Evolutionary conservation across 495 filamentous ascomycete genomes (phyloP).

Genomic region (Podospora pseudocomata): DNA sequence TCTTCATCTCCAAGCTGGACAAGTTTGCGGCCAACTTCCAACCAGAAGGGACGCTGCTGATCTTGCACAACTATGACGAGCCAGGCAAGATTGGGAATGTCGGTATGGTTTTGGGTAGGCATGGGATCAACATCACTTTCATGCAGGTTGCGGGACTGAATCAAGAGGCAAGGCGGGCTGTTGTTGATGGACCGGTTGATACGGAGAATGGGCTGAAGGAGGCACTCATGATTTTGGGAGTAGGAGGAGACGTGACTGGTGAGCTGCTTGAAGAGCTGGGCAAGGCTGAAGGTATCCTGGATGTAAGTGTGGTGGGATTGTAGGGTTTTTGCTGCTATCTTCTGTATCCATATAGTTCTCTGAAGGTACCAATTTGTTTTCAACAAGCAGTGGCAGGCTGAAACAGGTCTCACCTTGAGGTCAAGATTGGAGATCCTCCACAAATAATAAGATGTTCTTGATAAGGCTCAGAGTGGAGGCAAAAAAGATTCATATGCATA

Average conservation of each 20-base stretch:
- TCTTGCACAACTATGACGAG: conserved; percentile 68
- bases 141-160: conserved; percentile 61
- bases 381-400: no score
- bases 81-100: conserved; percentile 72
- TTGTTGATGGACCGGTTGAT: conserved; percentile 22
- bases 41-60: conserved; percentile 60
- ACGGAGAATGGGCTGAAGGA: conserved; percentile 41
- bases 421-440: no score
- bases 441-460: no score
- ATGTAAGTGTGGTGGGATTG: conserved; percentile 57
- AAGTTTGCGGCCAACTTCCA: conserved; percentile 61
- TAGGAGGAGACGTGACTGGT: conserved; percentile 54
- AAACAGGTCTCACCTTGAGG: no score
- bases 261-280: conserved; percentile 54
- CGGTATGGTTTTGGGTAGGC: conserved; percentile 56
- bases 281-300: conserved; percentile 56
- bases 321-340: conserved; percentile 18
- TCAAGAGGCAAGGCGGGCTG: conserved; percentile 32
- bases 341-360: no score
- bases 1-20: conserved; percentile 62
- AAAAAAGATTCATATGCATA: background rate
- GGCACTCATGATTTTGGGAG: conserved; percentile 70
- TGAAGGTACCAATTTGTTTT: no score
- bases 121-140: conserved; percentile 65
- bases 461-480: background rate